Evolutionary conservation across 345 rosid species (phyloP), one percentile per base, ranked within the genome.

Genomic region (Melaleuca quinquenervia): DNA sequence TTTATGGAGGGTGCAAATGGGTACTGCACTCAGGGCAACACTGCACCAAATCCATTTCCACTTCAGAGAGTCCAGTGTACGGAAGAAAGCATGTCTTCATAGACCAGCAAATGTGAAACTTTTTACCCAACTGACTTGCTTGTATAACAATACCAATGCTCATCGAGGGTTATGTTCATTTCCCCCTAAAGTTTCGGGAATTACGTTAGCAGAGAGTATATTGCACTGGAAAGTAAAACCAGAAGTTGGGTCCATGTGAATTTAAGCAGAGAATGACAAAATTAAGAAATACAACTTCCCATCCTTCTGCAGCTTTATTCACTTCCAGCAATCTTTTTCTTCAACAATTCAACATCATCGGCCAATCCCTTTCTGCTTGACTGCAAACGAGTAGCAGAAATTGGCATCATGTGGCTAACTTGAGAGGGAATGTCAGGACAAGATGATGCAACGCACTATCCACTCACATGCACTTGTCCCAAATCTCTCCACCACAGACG

Each of bases 321-420:
- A 44, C 89, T 92, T 82, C 98, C 98, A 55, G 96, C 93, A 87
- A 96, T 95, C 96, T 94, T 94, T 94, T 95, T 92, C 98, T 97
- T 97, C 89, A 97, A 84, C 78, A 90, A 88, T 36, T 97, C 99
- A 85, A 96, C 94, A 87, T 97, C 98, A 32, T 90, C 91, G 26
- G 95, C 97, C 87, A 97, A 90, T 89, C 96, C 98, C 92, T 96
- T 96, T 90, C 98, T 93, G 94, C 98, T 95, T 50, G 95, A 93
- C 99, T 95, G 97, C 82, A 86, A 82, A 88, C 86, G 70, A 11
- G 83, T 36, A 64, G 52, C 60, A 60, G 15, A n/a, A n/a, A 44
- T 82, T 50, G 83, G 87, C 56, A 55, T 56, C 76, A 64, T 8
- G 44, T 64, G 76, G 76, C 76, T 50, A 21, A 50, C 22, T 64